Base-by-base conservation (phyloP, 495 filamentous ascomycete genomes). In the Neurospora intermedia region DNA sequence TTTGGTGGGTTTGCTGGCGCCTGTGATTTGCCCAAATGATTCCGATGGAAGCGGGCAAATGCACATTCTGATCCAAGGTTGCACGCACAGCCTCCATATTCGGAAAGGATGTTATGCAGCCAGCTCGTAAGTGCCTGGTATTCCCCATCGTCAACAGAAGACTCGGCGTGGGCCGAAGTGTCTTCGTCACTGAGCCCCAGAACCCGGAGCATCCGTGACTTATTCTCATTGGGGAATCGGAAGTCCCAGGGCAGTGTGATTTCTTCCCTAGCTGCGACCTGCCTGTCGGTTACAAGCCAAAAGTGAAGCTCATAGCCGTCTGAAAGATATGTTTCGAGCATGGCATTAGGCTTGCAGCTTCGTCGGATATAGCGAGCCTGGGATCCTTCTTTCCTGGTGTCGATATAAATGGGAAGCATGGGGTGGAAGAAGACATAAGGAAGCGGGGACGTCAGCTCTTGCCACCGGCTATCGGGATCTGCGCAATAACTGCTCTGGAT, bases 31-130 rank as follows among this genome's bases (percentile, higher is more conserved):
- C 84, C 76, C 71, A 86, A 80, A 74, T 89, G 87, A 40, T 89
- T 89, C 72, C 89, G 88, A 82, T 93, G 91, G 59, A 94, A 90
- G n/a, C 87, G 89, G 38, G 88, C 87, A 77, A 97, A 88, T 8
- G 89, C 84, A 77, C 94, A 97, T 39, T 89, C 85, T 13, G 83
- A 77, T 0, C 87, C 84, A 4, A 87, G 80, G 71, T 89, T 85
- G 80, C 94, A 98, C 6, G 94, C 94, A 82, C 94, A 98, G 10
- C 92, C 93, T 39, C 94, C 94, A 79, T 94, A 92, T 77, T 96
- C 91, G 6, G 92, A 90, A 2, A 97, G 88, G 9, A 96, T 89
- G 66, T 87, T 88, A 73, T 90, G 88, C n/a, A 94, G 87, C 85
- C 80, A 89, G 43, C 74, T 73, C 18, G 82, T 81, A 18, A 87